phyloP scores from a whole-genome alignment of 2,329 filamentous ascomycete species.

The Cyphellophora europaea region DNA sequence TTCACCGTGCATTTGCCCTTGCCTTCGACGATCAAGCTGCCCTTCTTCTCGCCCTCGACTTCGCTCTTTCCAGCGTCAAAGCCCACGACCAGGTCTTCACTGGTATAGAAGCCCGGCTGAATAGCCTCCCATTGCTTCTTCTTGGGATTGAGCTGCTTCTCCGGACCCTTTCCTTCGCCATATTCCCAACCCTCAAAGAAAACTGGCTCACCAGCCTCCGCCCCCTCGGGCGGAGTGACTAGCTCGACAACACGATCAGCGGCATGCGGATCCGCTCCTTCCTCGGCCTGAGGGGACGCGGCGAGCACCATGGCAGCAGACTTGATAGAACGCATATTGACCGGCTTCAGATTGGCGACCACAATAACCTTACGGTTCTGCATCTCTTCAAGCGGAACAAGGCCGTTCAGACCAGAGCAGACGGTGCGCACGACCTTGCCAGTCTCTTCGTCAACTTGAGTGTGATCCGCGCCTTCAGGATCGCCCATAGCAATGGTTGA shows the following conservation, averaged over 20 bases:
- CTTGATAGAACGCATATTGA: conserved; percentile 92
- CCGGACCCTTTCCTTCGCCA: conserved; percentile 60
- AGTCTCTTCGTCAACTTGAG: conserved; percentile 66
- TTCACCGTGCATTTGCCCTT: conserved; percentile 78
- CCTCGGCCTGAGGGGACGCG: conserved; percentile 64
- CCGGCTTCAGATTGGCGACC: conserved; percentile 96
- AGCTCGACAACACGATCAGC: conserved; percentile 71
- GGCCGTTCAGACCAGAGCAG: conserved; percentile 90
- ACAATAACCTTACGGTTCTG: conserved; percentile 90
- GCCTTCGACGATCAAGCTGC: conserved; percentile 59
- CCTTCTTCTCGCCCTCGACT: conserved; percentile 53
- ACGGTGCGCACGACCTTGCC: conserved; percentile 89
- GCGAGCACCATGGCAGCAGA: conserved; percentile 86
- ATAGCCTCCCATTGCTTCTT: conserved; percentile 99
- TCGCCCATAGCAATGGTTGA: conserved; percentile 94
- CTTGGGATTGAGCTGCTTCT: conserved; percentile 93
- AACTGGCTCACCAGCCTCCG: conserved; percentile 76
- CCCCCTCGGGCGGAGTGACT: conserved; percentile 68
- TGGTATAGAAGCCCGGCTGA: conserved; percentile 93
- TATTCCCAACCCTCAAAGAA: conserved; percentile 84
- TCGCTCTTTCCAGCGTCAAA: conserved; percentile 74
- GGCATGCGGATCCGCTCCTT: conserved; percentile 78
- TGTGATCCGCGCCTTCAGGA: conserved; percentile 74
- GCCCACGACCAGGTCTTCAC: conserved; percentile 66
- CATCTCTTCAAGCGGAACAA: conserved; percentile 91